Conservation (phyloP, 768 basidiomycete genomes). For the Psilocybe cyanescens region DNA sequence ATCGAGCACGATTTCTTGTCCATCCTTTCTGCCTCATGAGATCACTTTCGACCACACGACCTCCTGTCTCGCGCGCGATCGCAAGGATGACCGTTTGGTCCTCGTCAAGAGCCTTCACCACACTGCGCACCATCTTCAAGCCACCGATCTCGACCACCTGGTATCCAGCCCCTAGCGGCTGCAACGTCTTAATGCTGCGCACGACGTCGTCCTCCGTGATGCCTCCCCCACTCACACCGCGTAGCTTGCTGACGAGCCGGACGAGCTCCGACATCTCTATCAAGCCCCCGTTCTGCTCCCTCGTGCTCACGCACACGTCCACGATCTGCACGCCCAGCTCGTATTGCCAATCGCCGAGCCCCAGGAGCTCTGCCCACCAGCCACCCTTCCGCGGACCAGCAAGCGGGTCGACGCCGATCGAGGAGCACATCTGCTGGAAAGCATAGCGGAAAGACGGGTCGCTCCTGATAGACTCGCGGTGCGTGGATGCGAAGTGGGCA, state of each 20-base stretch:
- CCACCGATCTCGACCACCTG: constrained; percentile 78
- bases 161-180: constrained; percentile 92
- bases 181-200: constrained; percentile 83
- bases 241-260: constrained; percentile 73
- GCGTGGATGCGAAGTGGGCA: constrained; percentile 76
- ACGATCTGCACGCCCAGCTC: constrained; percentile 96
- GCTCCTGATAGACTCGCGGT: constrained; percentile 80
- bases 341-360: constrained; percentile 93
- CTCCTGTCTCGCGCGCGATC: constrained; percentile 68
- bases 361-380: constrained; percentile 90
- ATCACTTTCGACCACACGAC: constrained; percentile 67
- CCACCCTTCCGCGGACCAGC: constrained; percentile 85
- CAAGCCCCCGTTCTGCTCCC: constrained; percentile 90
- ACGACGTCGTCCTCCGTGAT: constrained; percentile 88
- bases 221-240: constrained; percentile 66
- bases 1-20: constrained; percentile 74
- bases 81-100: constrained; percentile 87
- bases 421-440: constrained; percentile 95
- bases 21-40: constrained; percentile 71
- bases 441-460: constrained; percentile 89
- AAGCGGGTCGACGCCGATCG: constrained; percentile 94
- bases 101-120: constrained; percentile 88
- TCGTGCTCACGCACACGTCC: constrained; percentile 86
- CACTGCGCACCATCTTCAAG: constrained; percentile 81
- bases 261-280: constrained; percentile 89